Base-by-base conservation (phyloP, 805 yeast species). In the Candida nemodendra region DNA sequence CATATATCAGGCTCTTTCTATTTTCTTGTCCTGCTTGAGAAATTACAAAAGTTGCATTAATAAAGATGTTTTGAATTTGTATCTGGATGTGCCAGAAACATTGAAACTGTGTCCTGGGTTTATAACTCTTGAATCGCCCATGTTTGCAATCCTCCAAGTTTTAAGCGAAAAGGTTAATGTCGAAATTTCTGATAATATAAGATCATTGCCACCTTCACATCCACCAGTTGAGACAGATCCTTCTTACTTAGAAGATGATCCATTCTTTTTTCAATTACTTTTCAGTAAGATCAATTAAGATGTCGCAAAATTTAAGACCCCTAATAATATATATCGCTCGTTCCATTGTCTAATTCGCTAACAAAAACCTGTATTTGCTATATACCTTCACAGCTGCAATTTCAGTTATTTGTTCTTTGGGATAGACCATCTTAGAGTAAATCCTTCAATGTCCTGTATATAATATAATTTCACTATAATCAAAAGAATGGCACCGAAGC, bases 401-500 rank as follows among this genome's bases (percentile, higher is more conserved):
- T n/a, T n/a, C n/a, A n/a, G n/a, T n/a, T n/a, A n/a, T n/a, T n/a
- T n/a, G n/a, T n/a, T n/a, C n/a, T n/a, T n/a, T n/a, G n/a, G n/a
- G n/a, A n/a, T n/a, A n/a, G n/a, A n/a, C n/a, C n/a, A n/a, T n/a
- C n/a, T n/a, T n/a, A n/a, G n/a, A n/a, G n/a, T n/a, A n/a, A n/a
- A n/a, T n/a, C n/a, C n/a, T n/a, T n/a, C n/a, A n/a, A n/a, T n/a
- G n/a, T n/a, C n/a, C n/a, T n/a, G n/a, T n/a, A n/a, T n/a, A n/a
- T n/a, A n/a, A n/a, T n/a, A n/a, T n/a, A n/a, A n/a, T n/a, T n/a
- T 32, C 19, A 13, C 11, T 5, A 22, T 32, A 4, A 30, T 25
- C 23, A 14, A 24, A 7, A 14, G 18, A 68, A 62, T 4, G 87
- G 79, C 12, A 74, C 74, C 9, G 91, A 81, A 2, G 84, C 83